These are phyloP conservation scores for Cystobasidium pallidum DNA, from an alignment of 1,284 basidiomycete species.

Conservation along the genomic window DNA sequence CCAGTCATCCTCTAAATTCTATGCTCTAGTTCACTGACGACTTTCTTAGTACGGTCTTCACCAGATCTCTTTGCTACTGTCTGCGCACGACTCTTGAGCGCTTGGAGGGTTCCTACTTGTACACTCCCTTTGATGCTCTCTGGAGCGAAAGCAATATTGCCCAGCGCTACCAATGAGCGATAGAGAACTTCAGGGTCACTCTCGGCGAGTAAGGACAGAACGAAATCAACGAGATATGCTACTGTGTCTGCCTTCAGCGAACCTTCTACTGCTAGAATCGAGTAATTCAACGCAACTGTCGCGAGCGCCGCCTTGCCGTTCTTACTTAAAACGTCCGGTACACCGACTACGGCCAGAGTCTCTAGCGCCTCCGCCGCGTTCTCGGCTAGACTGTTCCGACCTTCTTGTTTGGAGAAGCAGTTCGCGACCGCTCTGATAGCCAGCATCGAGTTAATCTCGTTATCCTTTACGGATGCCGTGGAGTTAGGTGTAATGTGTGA, in stretches of 20 bases:
- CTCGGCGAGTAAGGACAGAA: conserved; percentile 62
- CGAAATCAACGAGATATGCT: conserved; percentile 50
- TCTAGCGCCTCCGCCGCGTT: conserved; percentile 63
- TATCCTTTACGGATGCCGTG: conserved; percentile 61
- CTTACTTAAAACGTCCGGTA: conserved; percentile 65
- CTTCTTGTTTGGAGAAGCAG: conserved; percentile 61
- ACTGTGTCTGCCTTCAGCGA: conserved; percentile 52
- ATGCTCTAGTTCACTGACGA: conserved; percentile 19
- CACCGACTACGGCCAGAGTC: conserved; percentile 62
- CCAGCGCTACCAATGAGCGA: conserved; percentile 79
- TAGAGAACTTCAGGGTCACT: conserved; percentile 82
- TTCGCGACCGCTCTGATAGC: conserved; percentile 81
- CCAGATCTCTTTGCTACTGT: conserved; percentile 16
- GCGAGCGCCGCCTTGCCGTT: conserved; percentile 72
- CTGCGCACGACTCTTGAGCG: conserved; percentile 35
- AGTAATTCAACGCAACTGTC: conserved; percentile 77
- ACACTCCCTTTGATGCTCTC: conserved; percentile 8
- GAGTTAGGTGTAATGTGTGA: conserved; percentile 36
- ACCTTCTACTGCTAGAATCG: conserved; percentile 57
- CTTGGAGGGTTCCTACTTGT: conserved; percentile 29
- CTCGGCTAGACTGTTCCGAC: conserved; percentile 51
- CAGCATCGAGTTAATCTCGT: conserved; percentile 85
- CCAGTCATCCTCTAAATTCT: not conserved
- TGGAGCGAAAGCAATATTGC: conserved; percentile 69
- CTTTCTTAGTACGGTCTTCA: conserved; percentile 13